A percentile compares a stretch with the other conserved stretches of the same genome.
These are phyloP conservation scores for Cryphonectria japonica DNA, from an alignment of 2,329 filamentous ascomycete species.

Conservation along the genomic window DNA sequence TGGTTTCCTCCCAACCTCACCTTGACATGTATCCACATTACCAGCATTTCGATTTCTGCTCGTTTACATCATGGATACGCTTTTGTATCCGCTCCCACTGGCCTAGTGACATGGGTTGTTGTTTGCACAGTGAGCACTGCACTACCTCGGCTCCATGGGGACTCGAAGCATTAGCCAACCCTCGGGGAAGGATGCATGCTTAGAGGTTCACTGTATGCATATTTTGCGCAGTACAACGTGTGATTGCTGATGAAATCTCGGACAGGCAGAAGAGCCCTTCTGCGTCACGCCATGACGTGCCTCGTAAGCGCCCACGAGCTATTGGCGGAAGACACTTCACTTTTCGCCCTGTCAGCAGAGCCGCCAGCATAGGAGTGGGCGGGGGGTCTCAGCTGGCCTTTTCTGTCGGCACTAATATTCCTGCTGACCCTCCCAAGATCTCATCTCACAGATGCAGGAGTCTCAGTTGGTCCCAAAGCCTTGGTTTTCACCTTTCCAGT, in stretches of 20 bases:
- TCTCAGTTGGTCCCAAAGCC: not conserved
- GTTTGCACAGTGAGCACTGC: not conserved
- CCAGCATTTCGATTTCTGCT: not conserved
- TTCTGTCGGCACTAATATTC: not conserved
- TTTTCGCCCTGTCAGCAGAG: not conserved
- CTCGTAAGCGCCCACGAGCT: not conserved
- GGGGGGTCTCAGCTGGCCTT: not conserved
- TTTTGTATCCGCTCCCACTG: not conserved
- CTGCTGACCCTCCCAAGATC: not conserved
- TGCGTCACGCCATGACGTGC: not conserved
- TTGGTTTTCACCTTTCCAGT: not conserved
- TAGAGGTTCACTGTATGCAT: too few relatives aligned
- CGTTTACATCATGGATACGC: not conserved
- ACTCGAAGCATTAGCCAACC: not conserved
- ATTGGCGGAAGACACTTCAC: not conserved
- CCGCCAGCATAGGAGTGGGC: not conserved
- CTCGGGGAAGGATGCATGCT: too few relatives aligned
- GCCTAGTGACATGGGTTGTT: not conserved
- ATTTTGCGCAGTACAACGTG: too few relatives aligned
- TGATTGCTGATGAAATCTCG: not conserved
- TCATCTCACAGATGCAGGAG: not conserved
- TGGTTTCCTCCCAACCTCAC: too few relatives aligned
- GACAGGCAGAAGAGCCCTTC: not conserved
- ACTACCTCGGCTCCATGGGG: not conserved
- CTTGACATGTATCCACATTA: too few relatives aligned